A percentile compares a stretch with the other conserved stretches of the same genome.
These are phyloP conservation scores for Mortierella sp. DNA, from an alignment of 371 early-diverging fungal genomes.

Conservation along the genomic window DNA sequence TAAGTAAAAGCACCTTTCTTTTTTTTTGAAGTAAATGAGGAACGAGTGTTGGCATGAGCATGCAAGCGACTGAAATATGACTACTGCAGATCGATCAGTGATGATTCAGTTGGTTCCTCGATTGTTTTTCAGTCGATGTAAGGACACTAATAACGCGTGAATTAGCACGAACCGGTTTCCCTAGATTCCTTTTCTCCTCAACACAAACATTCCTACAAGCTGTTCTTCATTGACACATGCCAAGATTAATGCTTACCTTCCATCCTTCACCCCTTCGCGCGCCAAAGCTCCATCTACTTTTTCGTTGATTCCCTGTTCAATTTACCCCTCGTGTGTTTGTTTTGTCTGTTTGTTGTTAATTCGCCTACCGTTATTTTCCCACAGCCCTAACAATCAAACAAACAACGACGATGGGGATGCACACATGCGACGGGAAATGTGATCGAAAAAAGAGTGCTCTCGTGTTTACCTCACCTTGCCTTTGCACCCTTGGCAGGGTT, in stretches of 20 bases:
- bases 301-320: not conserved
- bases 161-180: too few species aligned
- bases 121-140: too few species aligned
- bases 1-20: too few species aligned
- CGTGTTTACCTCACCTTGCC: not conserved
- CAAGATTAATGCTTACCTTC: not conserved
- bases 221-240: not conserved
- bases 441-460: constrained; percentile 5
- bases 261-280: not conserved
- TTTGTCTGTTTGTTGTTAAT: not conserved
- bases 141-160: too few species aligned
- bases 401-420: not conserved
- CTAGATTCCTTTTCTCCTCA: too few species aligned
- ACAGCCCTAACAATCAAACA: not conserved
- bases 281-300: not conserved
- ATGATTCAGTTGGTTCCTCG: too few species aligned
- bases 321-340: too few species aligned
- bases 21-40: too few species aligned
- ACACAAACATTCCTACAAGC: too few species aligned
- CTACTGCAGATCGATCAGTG: too few species aligned
- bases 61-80: too few species aligned
- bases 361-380: not conserved
- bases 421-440: not conserved
- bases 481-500: constrained; percentile 3
- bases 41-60: too few species aligned